Percentiles rank a stretch among this genome's conserved stretches.
These are phyloP conservation scores for Pulveroboletus frians DNA, from an alignment of 768 basidiomycete genomes.

Conservation along the genomic window DNA sequence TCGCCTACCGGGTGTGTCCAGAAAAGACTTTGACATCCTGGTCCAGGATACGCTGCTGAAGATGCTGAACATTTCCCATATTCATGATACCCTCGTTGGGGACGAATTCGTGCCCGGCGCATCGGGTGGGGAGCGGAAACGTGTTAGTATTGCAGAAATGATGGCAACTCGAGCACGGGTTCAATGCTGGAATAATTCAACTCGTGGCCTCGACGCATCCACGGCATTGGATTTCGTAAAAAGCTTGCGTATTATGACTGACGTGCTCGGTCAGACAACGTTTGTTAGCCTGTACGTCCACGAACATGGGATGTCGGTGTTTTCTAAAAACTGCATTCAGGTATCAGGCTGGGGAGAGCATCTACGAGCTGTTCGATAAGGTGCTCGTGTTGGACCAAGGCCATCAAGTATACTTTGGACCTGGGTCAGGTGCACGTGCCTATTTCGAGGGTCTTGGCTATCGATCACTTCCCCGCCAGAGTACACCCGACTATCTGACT, in stretches of 20 bases:
- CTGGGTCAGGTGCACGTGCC: conserved; percentile 61
- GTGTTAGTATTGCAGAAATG: conserved; percentile 82
- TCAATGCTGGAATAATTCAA: conserved; percentile 82
- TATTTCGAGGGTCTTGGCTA: conserved; percentile 80
- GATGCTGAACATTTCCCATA: conserved; percentile 84
- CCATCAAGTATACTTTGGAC: conserved; percentile 77
- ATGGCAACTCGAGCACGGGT: conserved; percentile 77
- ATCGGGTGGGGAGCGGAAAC: conserved; percentile 77
- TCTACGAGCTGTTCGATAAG: conserved; percentile 80
- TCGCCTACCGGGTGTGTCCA: conserved; percentile 61
- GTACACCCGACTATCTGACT: conserved; percentile 80
- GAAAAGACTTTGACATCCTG: conserved; percentile 50
- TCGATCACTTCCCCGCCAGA: conserved; percentile 72
- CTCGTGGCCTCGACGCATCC: conserved; percentile 76
- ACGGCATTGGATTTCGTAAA: conserved; percentile 85
- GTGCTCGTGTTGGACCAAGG: conserved; percentile 80
- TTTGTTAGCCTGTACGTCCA: conserved; percentile 65
- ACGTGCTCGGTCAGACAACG: conserved; percentile 73
- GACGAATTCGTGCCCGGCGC: conserved; percentile 83
- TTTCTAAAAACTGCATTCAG: conserved; percentile 24
- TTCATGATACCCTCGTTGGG: conserved; percentile 71
- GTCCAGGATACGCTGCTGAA: conserved; percentile 60
- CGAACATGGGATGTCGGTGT: background rate
- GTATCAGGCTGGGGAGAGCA: conserved; percentile 79
- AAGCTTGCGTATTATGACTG: conserved; percentile 76